phyloP scores from a whole-genome alignment of 1,284 basidiomycete species.

The Melanopsichium pennsylvanicum region DNA sequence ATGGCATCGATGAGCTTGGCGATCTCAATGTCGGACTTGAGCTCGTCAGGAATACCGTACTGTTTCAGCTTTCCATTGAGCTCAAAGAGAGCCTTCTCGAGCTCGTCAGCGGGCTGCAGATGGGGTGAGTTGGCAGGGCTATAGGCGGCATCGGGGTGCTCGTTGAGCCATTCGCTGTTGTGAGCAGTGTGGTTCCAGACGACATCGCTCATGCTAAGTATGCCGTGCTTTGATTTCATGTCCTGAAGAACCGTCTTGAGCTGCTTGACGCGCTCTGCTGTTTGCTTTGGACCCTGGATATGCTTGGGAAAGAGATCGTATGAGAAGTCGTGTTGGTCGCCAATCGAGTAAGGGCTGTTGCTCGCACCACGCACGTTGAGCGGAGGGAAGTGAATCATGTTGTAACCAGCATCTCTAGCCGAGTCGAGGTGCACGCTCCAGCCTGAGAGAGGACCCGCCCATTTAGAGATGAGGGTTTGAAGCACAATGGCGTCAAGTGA shows the following conservation, averaged over 20 bases:
- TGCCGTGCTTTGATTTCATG: conserved; percentile 53
- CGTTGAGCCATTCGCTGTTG: conserved; percentile 58
- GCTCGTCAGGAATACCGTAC: conserved; percentile 43
- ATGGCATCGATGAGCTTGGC: conserved; percentile 48
- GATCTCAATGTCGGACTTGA: conserved; percentile 46
- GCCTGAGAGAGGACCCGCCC: conserved; percentile 56
- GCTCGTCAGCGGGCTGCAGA: conserved; percentile 58
- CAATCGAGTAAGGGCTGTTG: conserved; percentile 61
- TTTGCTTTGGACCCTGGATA: conserved; percentile 19
- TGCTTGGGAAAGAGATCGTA: conserved; percentile 51
- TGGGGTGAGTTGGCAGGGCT: conserved; percentile 60
- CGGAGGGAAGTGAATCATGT: conserved; percentile 61
- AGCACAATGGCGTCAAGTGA: conserved; percentile 55
- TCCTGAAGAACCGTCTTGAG: conserved; percentile 29
- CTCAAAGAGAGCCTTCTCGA: conserved; percentile 50
- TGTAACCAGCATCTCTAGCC: conserved; percentile 58
- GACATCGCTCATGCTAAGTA: conserved; percentile 60
- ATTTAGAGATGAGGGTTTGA: conserved; percentile 60
- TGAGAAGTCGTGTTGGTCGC: conserved; percentile 56
- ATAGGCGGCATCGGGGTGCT: conserved; percentile 60
- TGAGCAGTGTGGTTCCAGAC: conserved; percentile 61
- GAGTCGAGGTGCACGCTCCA: conserved; percentile 57
- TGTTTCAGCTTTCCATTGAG: conserved; percentile 37
- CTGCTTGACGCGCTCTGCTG: conserved; percentile 38
- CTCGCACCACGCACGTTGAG: conserved; percentile 55